These are phyloP conservation scores for slime mould (Dictyostelium discoideum) DNA, from an alignment of 78 protist species.

Conservation along the genomic window dicty_2.7 NC_007090.3:110001-110500, in stretches of 20 bases:
- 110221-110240: not conserved
- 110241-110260: not conserved
- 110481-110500: not conserved
- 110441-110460: not conserved
- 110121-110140: not conserved
- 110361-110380: not conserved
- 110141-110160: not conserved
- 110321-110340: not conserved
- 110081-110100: not conserved
- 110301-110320: not conserved
- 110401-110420: slow-evolving; percentile 57
- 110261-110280: not conserved
- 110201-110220: not conserved
- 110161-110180: not conserved
- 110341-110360: not conserved
- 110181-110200: not conserved
- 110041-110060: not conserved
- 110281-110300: not conserved
- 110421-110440: slow-evolving; percentile 4
- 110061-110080: not conserved
- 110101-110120: not conserved
- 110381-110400: not conserved
- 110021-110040: slow-evolving; percentile 76
- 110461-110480: slow-evolving; percentile 24
- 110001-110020: slow-evolving; percentile 87